These are phyloP conservation scores for Cladorrhinum samala DNA, from an alignment of 495 filamentous ascomycete genomes.

Conservation along the genomic window DNA sequence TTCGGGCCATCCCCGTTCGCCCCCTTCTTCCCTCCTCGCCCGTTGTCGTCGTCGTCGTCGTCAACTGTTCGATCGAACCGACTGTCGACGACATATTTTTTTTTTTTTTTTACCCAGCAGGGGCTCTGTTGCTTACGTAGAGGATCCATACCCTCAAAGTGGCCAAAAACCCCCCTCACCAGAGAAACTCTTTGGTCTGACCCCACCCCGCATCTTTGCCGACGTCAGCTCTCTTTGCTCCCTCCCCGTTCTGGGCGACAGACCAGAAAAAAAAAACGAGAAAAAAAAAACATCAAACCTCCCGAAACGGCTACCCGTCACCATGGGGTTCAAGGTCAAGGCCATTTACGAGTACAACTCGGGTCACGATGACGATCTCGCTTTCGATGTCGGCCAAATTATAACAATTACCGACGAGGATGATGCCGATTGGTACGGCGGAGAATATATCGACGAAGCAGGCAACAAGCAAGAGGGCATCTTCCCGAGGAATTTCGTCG, in stretches of 20 bases:
- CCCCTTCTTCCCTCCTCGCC: conserved; percentile 1
- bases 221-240: too few species aligned
- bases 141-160: not conserved
- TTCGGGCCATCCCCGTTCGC: conserved; percentile 8
- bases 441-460: conserved; percentile 72
- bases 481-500: conserved; percentile 96
- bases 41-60: not conserved
- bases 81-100: too few species aligned
- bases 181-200: not conserved
- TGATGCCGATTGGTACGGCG: conserved; percentile 91
- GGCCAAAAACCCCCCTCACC: not conserved
- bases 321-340: conserved; percentile 91
- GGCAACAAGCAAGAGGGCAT: conserved; percentile 78
- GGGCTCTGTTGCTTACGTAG: too few species aligned
- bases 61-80: too few species aligned
- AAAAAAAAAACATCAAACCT: not conserved
- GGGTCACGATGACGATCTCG: conserved; percentile 87
- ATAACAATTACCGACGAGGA: conserved; percentile 90
- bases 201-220: not conserved
- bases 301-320: too few species aligned
- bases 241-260: too few species aligned
- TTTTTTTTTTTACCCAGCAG: too few species aligned
- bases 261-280: not conserved
- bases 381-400: conserved; percentile 76
- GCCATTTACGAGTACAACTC: conserved; percentile 91